Base-by-base conservation (phyloP, 371 early-diverging fungal species). In the Circinella umbellata region DNA sequence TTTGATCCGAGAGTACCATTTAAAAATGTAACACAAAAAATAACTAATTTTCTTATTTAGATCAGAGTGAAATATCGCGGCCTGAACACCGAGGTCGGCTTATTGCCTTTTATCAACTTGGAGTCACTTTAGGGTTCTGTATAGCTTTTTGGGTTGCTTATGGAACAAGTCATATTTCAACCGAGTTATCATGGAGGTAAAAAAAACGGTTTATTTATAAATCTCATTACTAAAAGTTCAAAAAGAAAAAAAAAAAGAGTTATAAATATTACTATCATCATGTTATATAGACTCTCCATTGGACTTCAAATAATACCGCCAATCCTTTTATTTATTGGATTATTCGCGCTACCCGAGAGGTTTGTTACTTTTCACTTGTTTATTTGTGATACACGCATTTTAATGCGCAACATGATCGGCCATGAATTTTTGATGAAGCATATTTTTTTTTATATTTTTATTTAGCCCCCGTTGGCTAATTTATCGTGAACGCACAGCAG, bases 381-480 rank as follows among this genome's bases (percentile, higher is more conserved):
- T 27, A 27, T 10, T 20, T 63, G 35, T 60, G 42, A 48, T 47
- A 61, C 36, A 60, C n/a, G 59, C 5, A 27, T 27, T 27, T 27
- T 27, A 37, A 17, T n/a, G 14, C 51, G 7, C 15, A 51, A 13
- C 14, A 51, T 51, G 51, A 51, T 51, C 51, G 51, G 51, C 51
- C 51, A 42, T 5, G 53, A 53, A 13, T n/a, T 53, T 18, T 3
- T 18, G 9, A 8, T 53, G 53, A 53, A 53, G 53, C 53, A 53
- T 42, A 1, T 1, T 42, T 42, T 0, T 42, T 42, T 9, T n/a
- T 51, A 27, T 27, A 57, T 10, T n/a, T 5, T 2, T 5, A 13
- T 1, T 38, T 20, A 93, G 95, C 37, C 97, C 97, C n/a, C 95
- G 98, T 78, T 98, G 96, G 95, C 79, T 98, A 65, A 86, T 91